These are phyloP conservation scores for Pyricularia grisea DNA, from an alignment of 2,329 filamentous ascomycete genomes.

Conservation along the genomic window DNA sequence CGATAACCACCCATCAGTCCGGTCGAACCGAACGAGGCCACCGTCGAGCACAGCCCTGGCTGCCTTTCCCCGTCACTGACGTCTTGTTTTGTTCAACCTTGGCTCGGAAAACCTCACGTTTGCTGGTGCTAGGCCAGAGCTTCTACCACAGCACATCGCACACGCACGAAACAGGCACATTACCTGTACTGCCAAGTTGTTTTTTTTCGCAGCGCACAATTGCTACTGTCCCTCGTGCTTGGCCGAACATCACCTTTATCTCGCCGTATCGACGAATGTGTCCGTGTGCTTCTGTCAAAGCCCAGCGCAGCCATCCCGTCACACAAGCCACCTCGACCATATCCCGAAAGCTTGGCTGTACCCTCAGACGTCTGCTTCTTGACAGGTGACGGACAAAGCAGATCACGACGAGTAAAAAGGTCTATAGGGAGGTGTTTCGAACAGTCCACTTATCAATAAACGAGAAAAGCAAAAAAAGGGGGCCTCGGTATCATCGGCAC, in stretches of 20 bases:
- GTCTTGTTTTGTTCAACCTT: not conserved
- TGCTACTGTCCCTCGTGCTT: not conserved
- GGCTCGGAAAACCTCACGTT: not conserved
- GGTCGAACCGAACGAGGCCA: not conserved
- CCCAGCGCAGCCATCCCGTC: not conserved
- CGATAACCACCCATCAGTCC: not conserved
- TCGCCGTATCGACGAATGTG: conserved; percentile 1
- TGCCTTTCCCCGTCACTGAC: not conserved
- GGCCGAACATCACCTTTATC: not conserved
- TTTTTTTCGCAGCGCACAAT: not conserved
- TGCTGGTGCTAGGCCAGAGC: not conserved
- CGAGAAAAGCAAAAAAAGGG: not conserved
- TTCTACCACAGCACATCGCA: not conserved
- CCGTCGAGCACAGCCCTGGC: not conserved
- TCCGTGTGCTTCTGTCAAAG: not conserved
- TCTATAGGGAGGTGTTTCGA: not conserved
- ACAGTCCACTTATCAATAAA: not conserved
- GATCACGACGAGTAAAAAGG: not conserved
- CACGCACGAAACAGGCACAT: not conserved
- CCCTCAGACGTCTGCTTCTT: not conserved
- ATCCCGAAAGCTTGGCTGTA: not conserved
- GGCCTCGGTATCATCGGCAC: not conserved
- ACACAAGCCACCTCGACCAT: not conserved
- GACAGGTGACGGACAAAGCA: not conserved
- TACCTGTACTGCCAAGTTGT: not conserved